Evolutionary conservation across 2,329 filamentous ascomycete species (phyloP).

Genomic region (Chaetomium sp.): DNA sequence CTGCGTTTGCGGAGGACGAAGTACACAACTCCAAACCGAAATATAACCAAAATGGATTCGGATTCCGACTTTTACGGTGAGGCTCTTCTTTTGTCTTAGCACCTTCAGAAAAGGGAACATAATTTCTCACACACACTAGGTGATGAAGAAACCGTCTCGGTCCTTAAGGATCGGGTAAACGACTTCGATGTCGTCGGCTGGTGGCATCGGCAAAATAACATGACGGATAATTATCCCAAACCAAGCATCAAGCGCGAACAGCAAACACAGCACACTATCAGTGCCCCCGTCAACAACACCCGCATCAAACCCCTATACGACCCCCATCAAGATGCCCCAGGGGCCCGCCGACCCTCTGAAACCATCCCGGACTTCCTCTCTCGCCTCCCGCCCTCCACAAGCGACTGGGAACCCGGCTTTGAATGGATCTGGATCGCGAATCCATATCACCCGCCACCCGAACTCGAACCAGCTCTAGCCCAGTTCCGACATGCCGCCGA

Average conservation of each 20-base stretch:
- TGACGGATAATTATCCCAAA: background rate
- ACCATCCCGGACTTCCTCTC: conserved; percentile 47
- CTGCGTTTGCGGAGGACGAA: background rate
- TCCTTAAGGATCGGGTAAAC: conserved; percentile 44
- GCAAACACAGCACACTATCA: too few species aligned
- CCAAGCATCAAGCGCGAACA: too few species aligned
- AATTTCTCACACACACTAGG: conserved; percentile 37
- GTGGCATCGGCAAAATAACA: conserved; percentile 32
- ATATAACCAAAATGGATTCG: conserved; percentile 31
- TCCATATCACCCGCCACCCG: conserved; percentile 40
- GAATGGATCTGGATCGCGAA: conserved; percentile 73
- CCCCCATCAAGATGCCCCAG: conserved; percentile 46
- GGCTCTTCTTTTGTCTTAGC: background rate
- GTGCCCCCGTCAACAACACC: too few species aligned
- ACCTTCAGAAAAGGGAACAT: background rate
- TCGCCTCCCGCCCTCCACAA: conserved; percentile 62
- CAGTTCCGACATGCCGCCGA: conserved; percentile 48
- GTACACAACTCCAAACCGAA: background rate
- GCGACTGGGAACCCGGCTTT: conserved; percentile 36
- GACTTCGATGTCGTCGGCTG: conserved; percentile 45
- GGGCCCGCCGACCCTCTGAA: conserved; percentile 49
- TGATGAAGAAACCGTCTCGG: conserved; percentile 41
- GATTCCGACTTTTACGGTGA: conserved; percentile 54
- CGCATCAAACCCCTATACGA: conserved; percentile 43
- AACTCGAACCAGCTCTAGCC: conserved; percentile 30